These are phyloP conservation scores for Colletotrichum sp. DNA, from an alignment of 2,329 filamentous ascomycete species.

Conservation along the genomic window DNA sequence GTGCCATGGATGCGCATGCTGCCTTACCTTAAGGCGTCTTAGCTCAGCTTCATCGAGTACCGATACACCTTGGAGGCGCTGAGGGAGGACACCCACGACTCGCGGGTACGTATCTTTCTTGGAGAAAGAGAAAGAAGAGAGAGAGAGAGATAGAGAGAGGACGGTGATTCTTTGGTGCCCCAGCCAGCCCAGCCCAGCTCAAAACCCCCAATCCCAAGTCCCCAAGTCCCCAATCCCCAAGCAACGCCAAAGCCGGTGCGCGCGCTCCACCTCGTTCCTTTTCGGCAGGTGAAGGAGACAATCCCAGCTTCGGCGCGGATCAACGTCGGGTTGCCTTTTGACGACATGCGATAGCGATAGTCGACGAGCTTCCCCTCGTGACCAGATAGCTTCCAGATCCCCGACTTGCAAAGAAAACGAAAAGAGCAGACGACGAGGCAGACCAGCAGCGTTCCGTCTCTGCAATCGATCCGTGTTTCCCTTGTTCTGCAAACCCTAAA, in stretches of 20 bases:
- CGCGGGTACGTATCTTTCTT: neutral
- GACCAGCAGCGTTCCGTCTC: neutral
- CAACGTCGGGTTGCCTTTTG: slow-evolving; percentile 18
- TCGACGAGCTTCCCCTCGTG: neutral
- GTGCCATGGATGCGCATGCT: neutral
- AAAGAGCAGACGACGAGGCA: neutral
- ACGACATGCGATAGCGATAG: slow-evolving; percentile 19
- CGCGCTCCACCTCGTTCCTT: neutral
- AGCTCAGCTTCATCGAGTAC: neutral
- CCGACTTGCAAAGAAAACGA: neutral
- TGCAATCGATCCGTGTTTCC: neutral
- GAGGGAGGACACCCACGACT: neutral
- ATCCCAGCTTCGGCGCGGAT: slow-evolving; percentile 20
- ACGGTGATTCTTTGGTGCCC: neutral
- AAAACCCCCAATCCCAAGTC: neutral
- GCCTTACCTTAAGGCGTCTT: neutral
- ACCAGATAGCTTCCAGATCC: neutral
- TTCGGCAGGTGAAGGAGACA: slow-evolving; percentile 11
- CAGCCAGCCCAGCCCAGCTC: neutral
- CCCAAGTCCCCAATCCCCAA: neutral
- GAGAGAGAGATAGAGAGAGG: neutral
- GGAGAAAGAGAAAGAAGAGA: neutral
- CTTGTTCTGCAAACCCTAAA: neutral
- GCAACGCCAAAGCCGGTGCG: neutral
- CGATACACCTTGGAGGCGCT: neutral